Evolutionary conservation across 208 protist genomes (phyloP), one percentile per base, ranked within the genome.

Genomic region (Histomonas meleagridis): DNA sequence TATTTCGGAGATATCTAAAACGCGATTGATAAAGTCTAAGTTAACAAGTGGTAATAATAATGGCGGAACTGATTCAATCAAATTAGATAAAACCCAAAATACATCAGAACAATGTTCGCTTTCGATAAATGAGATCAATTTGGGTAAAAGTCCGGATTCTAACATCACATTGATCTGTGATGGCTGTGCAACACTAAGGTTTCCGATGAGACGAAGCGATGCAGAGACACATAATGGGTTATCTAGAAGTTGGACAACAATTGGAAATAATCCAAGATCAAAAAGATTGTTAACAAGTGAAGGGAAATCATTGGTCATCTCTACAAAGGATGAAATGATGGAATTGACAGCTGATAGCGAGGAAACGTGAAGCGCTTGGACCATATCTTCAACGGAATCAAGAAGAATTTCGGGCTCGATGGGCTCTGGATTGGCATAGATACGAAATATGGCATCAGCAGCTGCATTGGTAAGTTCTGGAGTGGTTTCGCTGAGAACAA

Each of bases 11-110:
- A 28, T 28, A 69, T 69, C 40, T 51, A 79, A 28, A 18, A 79
- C 38, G 3, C n/a, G 40, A 16, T 3, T 21, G 40, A 79, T 79
- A 28, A 79, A 79, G 49, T 49, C 14, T n/a, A 18, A 16, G n/a
- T 14, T 23, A 28, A 79, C n/a, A 49, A 18, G n/a, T 32, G 70
- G 70, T n/a, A 79, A 18, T 14, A 79, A 18, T 32, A 79, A 32
- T 18, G 40, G 4, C 28, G 40, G 40, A 51, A 35, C 40, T 51
- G 70, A 79, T 28, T 79, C 70, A 7, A 79, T 14, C 32, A 79
- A 49, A 79, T 79, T 79, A 18, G 70, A 79, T 21, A 79, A 28
- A 51, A 49, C 40, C 70, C 70, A 79, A 49, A 79, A 79, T 49
- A 49, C 70, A 28, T 79, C 10, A 18, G 32, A n/a, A 21, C 18